A percentile compares a stretch with the other conserved stretches of the same genome.
These are phyloP conservation scores for Kwoniella dendrophila DNA, from an alignment of 768 basidiomycete genomes.

Conservation along the genomic window DNA sequence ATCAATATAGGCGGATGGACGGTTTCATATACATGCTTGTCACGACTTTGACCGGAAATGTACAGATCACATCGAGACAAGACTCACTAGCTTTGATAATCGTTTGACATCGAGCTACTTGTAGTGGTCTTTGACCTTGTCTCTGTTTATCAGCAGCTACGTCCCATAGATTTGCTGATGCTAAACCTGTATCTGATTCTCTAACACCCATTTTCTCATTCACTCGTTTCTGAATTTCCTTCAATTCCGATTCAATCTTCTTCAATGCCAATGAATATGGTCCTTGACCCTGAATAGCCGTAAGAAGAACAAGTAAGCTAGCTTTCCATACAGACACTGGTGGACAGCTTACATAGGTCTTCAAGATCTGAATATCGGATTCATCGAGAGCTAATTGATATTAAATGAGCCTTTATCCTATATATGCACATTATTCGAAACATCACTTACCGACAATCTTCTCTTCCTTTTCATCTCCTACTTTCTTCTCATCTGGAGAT, in stretches of 20 bases:
- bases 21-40: too few relatives aligned
- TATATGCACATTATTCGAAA: conserved; percentile 5
- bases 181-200: conserved; percentile 96
- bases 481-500: conserved; percentile 74
- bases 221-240: conserved; percentile 93
- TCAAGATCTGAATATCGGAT: conserved; percentile 97
- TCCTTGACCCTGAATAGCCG: conserved; percentile 81
- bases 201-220: conserved; percentile 99
- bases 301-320: background rate
- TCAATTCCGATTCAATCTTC: conserved; percentile 86
- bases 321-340: background rate
- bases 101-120: conserved; percentile 97
- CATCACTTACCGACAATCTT: conserved; percentile 76
- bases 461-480: conserved; percentile 80
- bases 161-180: conserved; percentile 97
- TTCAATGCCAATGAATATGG: conserved; percentile 89
- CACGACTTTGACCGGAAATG: too few relatives aligned
- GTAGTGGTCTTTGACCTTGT: conserved; percentile 87
- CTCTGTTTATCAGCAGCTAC: conserved; percentile 87
- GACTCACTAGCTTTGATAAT: conserved; percentile 74
- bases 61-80: too few relatives aligned
- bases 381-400: conserved; percentile 78
- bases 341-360: conserved; percentile 75
- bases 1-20: background rate
- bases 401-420: conserved; percentile 10